Conservation (phyloP, 768 basidiomycete species). For the Crassisporium funariophilum region DNA sequence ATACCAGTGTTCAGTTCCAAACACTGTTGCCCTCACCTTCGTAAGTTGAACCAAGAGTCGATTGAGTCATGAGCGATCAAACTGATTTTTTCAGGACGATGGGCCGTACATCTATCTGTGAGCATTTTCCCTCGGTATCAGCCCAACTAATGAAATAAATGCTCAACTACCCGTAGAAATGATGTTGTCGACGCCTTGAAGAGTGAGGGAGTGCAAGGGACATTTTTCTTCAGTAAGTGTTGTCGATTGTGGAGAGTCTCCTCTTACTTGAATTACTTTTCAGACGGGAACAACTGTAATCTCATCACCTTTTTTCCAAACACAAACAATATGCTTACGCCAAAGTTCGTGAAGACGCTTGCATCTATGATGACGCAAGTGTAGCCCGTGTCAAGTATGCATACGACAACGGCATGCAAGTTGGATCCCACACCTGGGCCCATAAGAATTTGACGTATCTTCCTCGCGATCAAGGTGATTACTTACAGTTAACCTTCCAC, state of each 20-base stretch:
- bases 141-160: background rate
- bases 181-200: constrained; percentile 32
- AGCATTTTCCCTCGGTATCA: constrained; percentile 2
- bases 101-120: constrained; percentile 27
- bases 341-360: constrained; percentile 32
- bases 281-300: constrained; percentile 40
- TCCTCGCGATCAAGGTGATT: constrained; percentile 32
- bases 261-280: background rate
- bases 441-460: constrained; percentile 41
- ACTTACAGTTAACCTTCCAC: too few relatives aligned
- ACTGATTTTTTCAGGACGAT: constrained; percentile 13
- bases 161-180: constrained; percentile 21
- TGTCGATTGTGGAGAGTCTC: background rate
- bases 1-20: constrained; percentile 35
- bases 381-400: constrained; percentile 35
- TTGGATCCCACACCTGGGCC: constrained; percentile 52
- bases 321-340: background rate
- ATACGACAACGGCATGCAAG: constrained; percentile 42
- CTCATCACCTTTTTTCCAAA: background rate
- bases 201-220: constrained; percentile 34
- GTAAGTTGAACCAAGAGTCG: constrained; percentile 23
- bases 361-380: constrained; percentile 37
- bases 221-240: constrained; percentile 44
- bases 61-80: background rate
- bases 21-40: constrained; percentile 43